These are phyloP conservation scores for Aspergillus wentii DNA, from an alignment of 495 filamentous ascomycete species.

Conservation along the genomic window DNA sequence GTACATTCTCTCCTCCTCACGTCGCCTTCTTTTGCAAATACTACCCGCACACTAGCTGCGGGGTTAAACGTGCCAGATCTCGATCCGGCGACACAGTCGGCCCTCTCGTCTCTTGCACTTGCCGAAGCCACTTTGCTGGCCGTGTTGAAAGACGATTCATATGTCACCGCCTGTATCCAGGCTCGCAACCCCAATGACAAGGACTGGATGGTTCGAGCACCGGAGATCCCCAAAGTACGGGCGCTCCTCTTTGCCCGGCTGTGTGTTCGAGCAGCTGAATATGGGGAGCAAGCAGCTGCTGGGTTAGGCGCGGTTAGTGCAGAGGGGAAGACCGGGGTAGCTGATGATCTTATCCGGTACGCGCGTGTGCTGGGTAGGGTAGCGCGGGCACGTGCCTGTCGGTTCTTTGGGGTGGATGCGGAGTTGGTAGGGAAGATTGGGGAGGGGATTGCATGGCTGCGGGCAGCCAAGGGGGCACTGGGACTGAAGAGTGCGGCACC, in stretches of 20 bases:
- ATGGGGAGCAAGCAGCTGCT: conserved; percentile 46
- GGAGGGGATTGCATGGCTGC: conserved; percentile 77
- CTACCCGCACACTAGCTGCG: conserved; percentile 3
- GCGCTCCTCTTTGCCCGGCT: conserved; percentile 82
- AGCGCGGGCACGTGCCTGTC: conserved; percentile 74
- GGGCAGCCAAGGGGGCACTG: conserved; percentile 64
- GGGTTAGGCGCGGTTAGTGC: conserved; percentile 38
- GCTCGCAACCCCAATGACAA: conserved; percentile 71
- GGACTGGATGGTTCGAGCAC: conserved; percentile 89
- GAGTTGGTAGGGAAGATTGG: conserved; percentile 77
- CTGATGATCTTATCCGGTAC: conserved; percentile 65
- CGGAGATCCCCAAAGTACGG: conserved; percentile 80
- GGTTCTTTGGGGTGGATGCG: conserved; percentile 87
- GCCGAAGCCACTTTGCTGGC: conserved; percentile 87
- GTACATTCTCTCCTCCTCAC: conserved; percentile 64
- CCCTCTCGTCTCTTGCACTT: conserved; percentile 67
- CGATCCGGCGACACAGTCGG: conserved; percentile 57
- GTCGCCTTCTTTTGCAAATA: conserved; percentile 18
- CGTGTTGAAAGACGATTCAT: conserved; percentile 90
- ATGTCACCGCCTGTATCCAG: conserved; percentile 71
- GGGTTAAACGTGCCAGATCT: conserved; percentile 49
- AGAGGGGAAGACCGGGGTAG: conserved; percentile 22
- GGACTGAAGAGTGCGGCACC: conserved; percentile 40
- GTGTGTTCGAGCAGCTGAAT: conserved; percentile 65
- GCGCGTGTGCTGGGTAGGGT: conserved; percentile 66